These are phyloP conservation scores for Boletellus ananas DNA, from an alignment of 768 basidiomycete genomes.

Conservation along the genomic window DNA sequence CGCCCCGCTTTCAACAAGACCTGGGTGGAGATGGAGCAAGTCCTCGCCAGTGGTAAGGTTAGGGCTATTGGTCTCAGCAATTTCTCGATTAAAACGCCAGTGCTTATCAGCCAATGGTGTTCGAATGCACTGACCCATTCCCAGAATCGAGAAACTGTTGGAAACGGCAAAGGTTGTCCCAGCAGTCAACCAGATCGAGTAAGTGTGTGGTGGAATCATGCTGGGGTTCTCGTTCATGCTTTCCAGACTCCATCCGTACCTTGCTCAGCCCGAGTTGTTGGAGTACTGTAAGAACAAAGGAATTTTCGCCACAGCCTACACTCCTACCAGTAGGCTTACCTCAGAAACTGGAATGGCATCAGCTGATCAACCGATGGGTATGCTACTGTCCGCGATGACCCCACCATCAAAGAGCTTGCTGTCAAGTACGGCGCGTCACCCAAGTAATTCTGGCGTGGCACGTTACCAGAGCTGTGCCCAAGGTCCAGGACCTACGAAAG, in stretches of 20 bases:
- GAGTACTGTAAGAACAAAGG: conserved; percentile 56
- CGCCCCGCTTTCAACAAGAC: conserved; percentile 2
- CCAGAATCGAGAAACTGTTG: too few relatives aligned
- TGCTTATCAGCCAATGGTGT: not conserved
- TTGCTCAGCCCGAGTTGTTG: conserved; percentile 49
- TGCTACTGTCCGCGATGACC: conserved; percentile 28
- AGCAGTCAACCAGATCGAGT: too few relatives aligned
- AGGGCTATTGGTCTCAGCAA: conserved; percentile 41
- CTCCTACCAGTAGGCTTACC: conserved; percentile 39
- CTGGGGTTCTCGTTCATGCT: conserved; percentile 22
- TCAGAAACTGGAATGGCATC: not conserved
- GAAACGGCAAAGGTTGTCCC: too few relatives aligned
- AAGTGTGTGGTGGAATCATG: too few relatives aligned
- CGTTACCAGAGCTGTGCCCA: conserved; percentile 37
- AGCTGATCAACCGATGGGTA: conserved; percentile 14
- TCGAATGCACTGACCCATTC: not conserved
- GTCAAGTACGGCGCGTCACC: conserved; percentile 28
- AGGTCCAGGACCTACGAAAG: conserved; percentile 43
- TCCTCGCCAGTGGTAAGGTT: conserved; percentile 20
- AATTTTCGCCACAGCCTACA: conserved; percentile 70
- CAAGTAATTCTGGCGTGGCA: conserved; percentile 33
- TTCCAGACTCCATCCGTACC: conserved; percentile 52
- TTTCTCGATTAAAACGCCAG: conserved; percentile 34
- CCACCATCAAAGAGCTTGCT: conserved; percentile 26
- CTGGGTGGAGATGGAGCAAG: conserved; percentile 3